Evolutionary conservation across 108 stramenopile species (phyloP), one percentile per base, ranked within the genome.

Genomic region (Cyclotella sp.): DNA sequence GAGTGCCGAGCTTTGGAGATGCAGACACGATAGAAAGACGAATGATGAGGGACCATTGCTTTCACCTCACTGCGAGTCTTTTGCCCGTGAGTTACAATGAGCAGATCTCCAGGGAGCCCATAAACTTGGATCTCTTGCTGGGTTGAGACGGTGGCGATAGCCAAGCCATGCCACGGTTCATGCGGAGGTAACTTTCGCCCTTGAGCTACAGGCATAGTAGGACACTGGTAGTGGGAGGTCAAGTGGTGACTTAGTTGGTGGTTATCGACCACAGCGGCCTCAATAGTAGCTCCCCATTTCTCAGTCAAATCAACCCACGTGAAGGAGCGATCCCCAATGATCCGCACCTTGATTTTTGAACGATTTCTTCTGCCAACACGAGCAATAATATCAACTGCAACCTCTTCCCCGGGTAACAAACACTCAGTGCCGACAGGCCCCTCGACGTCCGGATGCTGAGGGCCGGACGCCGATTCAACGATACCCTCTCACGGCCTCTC

Each of bases 351-450:
- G 5, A 67, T 47, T 13, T 3, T 29, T 22, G 28, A 44, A 51
- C 34, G 66, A 29, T 44, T 51, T 51, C 47, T 39, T 67, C 66
- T 67, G 46, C 47, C 66, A 47, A 67, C 58, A 6, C 28, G 7
- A 7, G 58, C 8, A 10, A 59, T 26, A 29, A 59, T 18, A 16
- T 59, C 27, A 11, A 47, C 28, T 67, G 66, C 45, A 26, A 42
- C 3, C 29, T 49, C 27, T 19, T 67, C 43, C 9, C 45, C 28
- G 24, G 21, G 47, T 51, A 67, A 67, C 27, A 47, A 26, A 15
- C 11, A 51, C 21, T 24, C 66, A n/a, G 27, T 15, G 58, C 30
- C 30, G 28, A 59, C 58, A 59, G 58, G 58, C 8, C 58, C 58
- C 58, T 7, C 18, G 52, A 19, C 18, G 7, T 19, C n/a, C 18